Conservation (phyloP, 2,329 filamentous ascomycete species). For the Botrytis fragariae region DNA sequence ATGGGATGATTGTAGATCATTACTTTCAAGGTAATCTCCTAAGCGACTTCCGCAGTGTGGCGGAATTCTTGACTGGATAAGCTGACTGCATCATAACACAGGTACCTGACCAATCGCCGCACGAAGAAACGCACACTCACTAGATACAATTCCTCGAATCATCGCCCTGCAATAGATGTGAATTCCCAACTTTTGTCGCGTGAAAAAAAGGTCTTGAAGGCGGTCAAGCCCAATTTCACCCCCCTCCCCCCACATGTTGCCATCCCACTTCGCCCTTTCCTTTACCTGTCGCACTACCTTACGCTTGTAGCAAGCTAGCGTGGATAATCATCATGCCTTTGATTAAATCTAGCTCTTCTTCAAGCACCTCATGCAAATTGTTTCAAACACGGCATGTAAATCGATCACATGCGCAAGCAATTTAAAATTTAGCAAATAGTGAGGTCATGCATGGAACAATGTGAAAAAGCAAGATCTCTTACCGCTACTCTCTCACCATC, state of each 20-base stretch:
- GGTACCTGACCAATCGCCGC: neutral
- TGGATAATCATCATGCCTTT: neutral
- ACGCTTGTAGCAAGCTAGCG: neutral
- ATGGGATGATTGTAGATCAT: neutral
- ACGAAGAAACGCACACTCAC: neutral
- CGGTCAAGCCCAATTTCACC: neutral
- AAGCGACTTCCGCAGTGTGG: neutral
- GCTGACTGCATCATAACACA: neutral
- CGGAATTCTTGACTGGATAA: neutral
- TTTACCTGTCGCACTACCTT: neutral
- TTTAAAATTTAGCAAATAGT: neutral
- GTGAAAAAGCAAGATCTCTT: neutral
- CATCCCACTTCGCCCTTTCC: neutral
- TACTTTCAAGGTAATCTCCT: neutral
- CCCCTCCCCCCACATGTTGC: too few relatives aligned
- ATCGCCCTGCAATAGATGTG: neutral
- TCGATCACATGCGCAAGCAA: neutral
- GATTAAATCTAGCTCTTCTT: neutral
- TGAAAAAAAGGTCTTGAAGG: neutral
- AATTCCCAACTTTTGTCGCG: neutral
- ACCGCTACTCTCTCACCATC: neutral
- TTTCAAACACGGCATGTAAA: neutral
- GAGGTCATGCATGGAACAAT: neutral
- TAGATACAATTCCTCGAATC: neutral
- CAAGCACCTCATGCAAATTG: neutral